phyloP scores from a whole-genome alignment of 176 grass and related monocot species.

The Rhynchospora tenuis region DNA sequence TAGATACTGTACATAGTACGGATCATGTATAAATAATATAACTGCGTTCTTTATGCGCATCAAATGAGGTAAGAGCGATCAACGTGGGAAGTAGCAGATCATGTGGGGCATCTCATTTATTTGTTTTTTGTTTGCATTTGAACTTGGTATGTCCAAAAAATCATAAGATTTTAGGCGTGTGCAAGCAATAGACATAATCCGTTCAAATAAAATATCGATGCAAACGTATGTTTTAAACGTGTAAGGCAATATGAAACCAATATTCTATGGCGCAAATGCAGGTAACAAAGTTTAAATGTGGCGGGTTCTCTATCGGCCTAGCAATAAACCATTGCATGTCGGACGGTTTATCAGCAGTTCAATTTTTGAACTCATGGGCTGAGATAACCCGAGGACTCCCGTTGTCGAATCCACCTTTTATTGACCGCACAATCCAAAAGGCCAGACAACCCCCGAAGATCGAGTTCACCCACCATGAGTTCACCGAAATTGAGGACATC shows the following conservation, averaged over 20 bases:
- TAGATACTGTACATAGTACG: no score
- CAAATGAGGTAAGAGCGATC: no score
- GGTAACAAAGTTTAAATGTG: slow-evolving; percentile 50
- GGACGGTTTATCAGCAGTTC: slow-evolving; percentile 29
- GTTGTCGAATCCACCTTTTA: slow-evolving; percentile 23
- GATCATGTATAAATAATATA: no score
- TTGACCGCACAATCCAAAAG: slow-evolving; percentile 28
- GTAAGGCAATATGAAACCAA: no score
- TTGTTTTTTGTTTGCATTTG: no score
- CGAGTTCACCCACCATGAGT: slow-evolving; percentile 39
- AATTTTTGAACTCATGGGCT: slow-evolving; percentile 44
- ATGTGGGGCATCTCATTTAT: no score
- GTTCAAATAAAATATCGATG: neutral
- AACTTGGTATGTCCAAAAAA: no score
- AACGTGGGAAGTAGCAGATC: no score
- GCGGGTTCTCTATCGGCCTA: slow-evolving; percentile 41
- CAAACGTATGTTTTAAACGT: neutral
- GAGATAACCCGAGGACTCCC: slow-evolving; percentile 27
- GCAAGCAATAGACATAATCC: no score
- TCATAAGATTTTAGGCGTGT: no score
- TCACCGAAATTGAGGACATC: slow-evolving; percentile 44
- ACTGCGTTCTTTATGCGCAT: no score
- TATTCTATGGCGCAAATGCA: slow-evolving; percentile 17
- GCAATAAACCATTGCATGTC: slow-evolving; percentile 51
- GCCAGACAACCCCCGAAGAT: slow-evolving; percentile 27